Evolutionary conservation across 2,329 filamentous ascomycete genomes (phyloP).

Genomic region (Cordyceps cicadae): DNA sequence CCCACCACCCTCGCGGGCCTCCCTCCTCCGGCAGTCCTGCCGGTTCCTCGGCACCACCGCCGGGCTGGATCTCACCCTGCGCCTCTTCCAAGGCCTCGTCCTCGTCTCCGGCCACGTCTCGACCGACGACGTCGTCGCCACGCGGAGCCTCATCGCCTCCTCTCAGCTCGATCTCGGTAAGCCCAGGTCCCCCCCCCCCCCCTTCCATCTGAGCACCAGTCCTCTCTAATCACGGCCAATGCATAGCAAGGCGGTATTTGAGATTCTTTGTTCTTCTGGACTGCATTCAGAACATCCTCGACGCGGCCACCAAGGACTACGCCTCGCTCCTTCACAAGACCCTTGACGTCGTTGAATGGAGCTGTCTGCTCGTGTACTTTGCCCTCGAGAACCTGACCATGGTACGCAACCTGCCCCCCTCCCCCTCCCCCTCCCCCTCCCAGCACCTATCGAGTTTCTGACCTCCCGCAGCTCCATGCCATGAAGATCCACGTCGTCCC

Average conservation of each 20-base stretch:
- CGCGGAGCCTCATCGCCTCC: neutral
- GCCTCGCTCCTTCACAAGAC: neutral
- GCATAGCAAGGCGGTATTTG: constrained; percentile 7
- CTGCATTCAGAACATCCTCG: constrained; percentile 4
- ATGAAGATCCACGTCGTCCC: constrained; percentile 10
- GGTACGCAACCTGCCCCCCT: neutral
- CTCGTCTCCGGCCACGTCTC: neutral
- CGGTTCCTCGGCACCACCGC: constrained; percentile 9
- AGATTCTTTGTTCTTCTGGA: constrained; percentile 10
- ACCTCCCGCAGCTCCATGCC: constrained; percentile 1
- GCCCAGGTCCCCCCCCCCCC: neutral
- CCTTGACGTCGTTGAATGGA: constrained; percentile 8
- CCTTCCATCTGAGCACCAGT: neutral
- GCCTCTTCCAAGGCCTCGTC: constrained; percentile 5
- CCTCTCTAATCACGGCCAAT: neutral
- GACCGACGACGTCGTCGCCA: neutral
- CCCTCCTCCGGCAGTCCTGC: neutral
- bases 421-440: too few species aligned
- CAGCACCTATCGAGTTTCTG: neutral
- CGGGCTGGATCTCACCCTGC: constrained; percentile 7
- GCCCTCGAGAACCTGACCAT: constrained; percentile 11
- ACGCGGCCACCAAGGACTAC: neutral
- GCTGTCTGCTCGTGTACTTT: constrained; percentile 10
- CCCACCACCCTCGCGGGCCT: neutral
- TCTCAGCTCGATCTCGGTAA: constrained; percentile 8